Conservation (phyloP, 495 filamentous ascomycete species). For the Aspergillus avenaceus region DNA sequence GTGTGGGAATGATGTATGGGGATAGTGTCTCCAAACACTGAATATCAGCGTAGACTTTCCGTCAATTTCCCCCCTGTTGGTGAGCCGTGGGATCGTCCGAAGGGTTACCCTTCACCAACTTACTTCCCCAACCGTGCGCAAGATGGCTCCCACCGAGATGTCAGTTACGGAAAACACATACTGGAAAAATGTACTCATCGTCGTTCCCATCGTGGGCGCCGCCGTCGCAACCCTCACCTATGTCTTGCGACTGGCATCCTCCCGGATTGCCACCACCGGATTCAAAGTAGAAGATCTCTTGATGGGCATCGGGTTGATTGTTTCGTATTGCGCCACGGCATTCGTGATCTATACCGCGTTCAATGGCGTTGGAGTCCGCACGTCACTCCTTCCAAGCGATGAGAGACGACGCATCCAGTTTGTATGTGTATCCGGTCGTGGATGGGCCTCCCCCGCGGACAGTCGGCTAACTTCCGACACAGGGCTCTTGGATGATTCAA, state of each 20-base stretch:
- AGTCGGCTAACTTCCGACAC: background rate
- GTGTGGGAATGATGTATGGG: too few species aligned
- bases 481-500: conserved; percentile 23
- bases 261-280: conserved; percentile 3
- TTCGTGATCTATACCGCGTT: conserved; percentile 15
- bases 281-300: conserved; percentile 11
- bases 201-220: conserved; percentile 17
- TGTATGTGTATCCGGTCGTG: conserved; percentile 6
- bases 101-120: background rate
- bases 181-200: conserved; percentile 17
- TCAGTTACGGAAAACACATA: conserved; percentile 15
- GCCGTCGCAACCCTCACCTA: conserved; percentile 11
- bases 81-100: too few species aligned
- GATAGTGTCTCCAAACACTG: too few species aligned
- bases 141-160: conserved; percentile 12
- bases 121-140: background rate
- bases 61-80: too few species aligned
- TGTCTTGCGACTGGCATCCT: conserved; percentile 7
- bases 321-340: conserved; percentile 12
- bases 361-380: conserved; percentile 11
- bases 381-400: conserved; percentile 1
- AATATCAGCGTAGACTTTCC: too few species aligned
- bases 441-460: too few species aligned
- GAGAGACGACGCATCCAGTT: conserved; percentile 10
- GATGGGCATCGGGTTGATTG: conserved; percentile 14